Evolutionary conservation across 1,284 basidiomycete genomes (phyloP).

Genomic region (Inonotus hispidus): DNA sequence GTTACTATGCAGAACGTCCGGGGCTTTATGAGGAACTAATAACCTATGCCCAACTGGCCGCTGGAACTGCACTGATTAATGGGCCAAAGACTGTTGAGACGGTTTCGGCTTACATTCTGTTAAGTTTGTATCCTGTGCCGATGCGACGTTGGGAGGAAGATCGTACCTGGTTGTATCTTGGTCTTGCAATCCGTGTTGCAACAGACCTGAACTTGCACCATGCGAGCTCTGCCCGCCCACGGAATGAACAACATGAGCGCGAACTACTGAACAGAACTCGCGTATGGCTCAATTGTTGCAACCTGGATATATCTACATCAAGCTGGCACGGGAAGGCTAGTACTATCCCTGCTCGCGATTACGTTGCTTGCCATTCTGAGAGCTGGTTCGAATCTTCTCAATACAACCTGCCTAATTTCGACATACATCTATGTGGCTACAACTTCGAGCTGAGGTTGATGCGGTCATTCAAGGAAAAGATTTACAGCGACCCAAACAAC

Average conservation of each 20-base stretch:
- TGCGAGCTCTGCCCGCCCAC: constrained; percentile 60
- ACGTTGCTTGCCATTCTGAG: constrained; percentile 66
- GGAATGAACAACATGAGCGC: constrained; percentile 69
- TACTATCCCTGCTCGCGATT: constrained; percentile 70
- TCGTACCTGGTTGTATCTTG: constrained; percentile 73
- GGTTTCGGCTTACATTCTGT: constrained; percentile 66
- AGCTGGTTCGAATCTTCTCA: constrained; percentile 69
- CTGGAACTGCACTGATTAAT: constrained; percentile 64
- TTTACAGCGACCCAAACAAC: constrained; percentile 69
- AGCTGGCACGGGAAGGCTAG: constrained; percentile 81
- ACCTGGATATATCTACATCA: constrained; percentile 74
- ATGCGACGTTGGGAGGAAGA: constrained; percentile 75
- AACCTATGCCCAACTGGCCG: constrained; percentile 67
- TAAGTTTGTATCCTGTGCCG: constrained; percentile 70
- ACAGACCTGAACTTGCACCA: constrained; percentile 81
- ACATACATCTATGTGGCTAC: constrained; percentile 72
- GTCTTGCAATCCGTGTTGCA: constrained; percentile 74
- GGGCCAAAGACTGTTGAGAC: constrained; percentile 73
- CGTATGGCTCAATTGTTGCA: constrained; percentile 84
- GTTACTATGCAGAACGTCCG: constrained; percentile 62
- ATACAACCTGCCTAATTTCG: constrained; percentile 65
- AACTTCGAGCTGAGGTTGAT: constrained; percentile 65
- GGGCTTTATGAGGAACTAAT: constrained; percentile 61
- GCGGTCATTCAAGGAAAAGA: constrained; percentile 51
- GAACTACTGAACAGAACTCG: constrained; percentile 84